Evolutionary conservation across 2,329 filamentous ascomycete genomes (phyloP), one percentile per base, ranked within the genome.

Genomic region (Aspergillus pseudonomiae): DNA sequence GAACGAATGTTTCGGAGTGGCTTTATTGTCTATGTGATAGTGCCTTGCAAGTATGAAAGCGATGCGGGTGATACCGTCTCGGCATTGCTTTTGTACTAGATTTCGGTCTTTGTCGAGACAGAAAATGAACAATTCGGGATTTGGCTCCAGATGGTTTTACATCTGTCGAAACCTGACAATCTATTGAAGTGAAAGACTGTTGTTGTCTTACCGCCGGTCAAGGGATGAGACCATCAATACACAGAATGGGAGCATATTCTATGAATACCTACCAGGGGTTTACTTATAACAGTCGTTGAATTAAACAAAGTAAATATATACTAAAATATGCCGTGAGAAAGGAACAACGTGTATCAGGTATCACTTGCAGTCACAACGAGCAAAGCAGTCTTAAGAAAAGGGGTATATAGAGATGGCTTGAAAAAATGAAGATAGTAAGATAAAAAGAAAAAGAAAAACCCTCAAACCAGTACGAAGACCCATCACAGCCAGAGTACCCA

Each of bases 401-500:
- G 52, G 52, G 52, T 55, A 55, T 55, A 55, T 39, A 24, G 32
- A 39, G 32, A 55, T 36, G 21, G 21, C 11, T 12, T 6, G 48
- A 52, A 54, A 36, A 14, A 30, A 34, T 34, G 19, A n/a, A 34
- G 5, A 54, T 5, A 41, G 24, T 10, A 30, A 43, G 43, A 43
- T 48, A 10, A 39, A 54, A 50, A 45, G 16, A 48, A 21, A 21
- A n/a, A 24, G 41, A 46, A 36, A n/a, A 53, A 41, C n/a, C 46
- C 26, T 28, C 12, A 19, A 46, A 24, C 28, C 9, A 30, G 14
- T 28, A 14, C 45, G 6, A 19, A 64, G 36, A 36, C 39, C 9
- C 19, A 52, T 36, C 54, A 92, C 69, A 95, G 77, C 92, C 92
- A 97, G 67, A 97, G 80, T 74, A 97, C 78, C 94, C 94, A 98